Evolutionary conservation across 805 yeast species (phyloP), one percentile per base, ranked within the genome.

Genomic region (Saccharomycodes ludwigii): DNA sequence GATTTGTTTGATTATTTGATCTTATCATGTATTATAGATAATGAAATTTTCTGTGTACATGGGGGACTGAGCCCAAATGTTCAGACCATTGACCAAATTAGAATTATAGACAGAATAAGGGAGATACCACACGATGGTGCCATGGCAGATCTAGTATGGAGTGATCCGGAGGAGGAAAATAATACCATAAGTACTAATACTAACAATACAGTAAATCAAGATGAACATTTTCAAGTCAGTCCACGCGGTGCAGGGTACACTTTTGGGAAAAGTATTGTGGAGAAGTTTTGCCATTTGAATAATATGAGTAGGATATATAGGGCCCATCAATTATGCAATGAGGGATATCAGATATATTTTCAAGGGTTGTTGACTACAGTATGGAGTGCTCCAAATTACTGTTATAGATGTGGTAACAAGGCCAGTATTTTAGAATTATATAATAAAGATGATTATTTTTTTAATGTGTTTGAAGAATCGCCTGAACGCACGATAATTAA

Each of bases 41-140:
- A 85, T 47, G 72, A 76, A 24, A 71, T 93, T 3, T 91, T 91
- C 53, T 93, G 97, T 44, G 88, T 88, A 4, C 99, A 91, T 50
- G 99, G 99, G 4, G 98, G 98, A 0, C 58, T 91, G 5, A 82
- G 95, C 4, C 99, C 99, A 1, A 82, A 85, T 40, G 83, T 94
- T 29, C 97, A 88, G 49, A 81, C 91, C 6, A 68, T 91, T 15
- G 96, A 91, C 50, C 96, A 93, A 42, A 83, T 91, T 31, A 66
- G 80, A 40, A 75, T 91, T 11, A 76, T 93, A 6, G 98, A 91
- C 55, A 55, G 99, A 37, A 88, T 85, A 50, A 72, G 76, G 41
- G 99, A 91, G 52, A 84, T 93, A 9, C 99, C 99, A 1, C 98
- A 93, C 45, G 98, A 91, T 52, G 99, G 99, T 0, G 94, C 96